phyloP scores from a whole-genome alignment of 176 grass and related monocot species.

The Neostapfia colusana region DNA sequence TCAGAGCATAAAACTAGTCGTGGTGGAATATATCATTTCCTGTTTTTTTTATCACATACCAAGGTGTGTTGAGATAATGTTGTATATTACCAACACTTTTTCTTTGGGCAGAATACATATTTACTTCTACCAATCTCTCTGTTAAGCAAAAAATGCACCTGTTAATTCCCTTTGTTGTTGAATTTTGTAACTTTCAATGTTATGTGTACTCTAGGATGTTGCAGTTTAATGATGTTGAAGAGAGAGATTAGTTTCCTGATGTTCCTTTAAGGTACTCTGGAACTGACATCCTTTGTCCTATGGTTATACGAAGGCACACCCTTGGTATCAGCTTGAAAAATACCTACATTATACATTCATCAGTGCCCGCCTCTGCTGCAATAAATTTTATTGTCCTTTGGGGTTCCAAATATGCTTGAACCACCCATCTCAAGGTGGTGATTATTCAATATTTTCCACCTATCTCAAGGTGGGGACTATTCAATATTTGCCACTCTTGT shows the following conservation, averaged over 20 bases:
- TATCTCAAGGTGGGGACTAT: too few relatives aligned
- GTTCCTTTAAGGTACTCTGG: not conserved
- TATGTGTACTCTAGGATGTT: not conserved
- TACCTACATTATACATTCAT: not conserved
- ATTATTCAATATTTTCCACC: too few relatives aligned
- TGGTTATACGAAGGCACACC: not conserved
- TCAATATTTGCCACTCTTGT: too few relatives aligned
- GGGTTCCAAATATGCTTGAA: slow-evolving; percentile 22
- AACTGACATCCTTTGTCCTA: not conserved
- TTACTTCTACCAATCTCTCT: not conserved
- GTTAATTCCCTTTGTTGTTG: not conserved
- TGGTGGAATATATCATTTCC: not conserved
- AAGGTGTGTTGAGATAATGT: slow-evolving; percentile 3
- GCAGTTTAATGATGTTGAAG: slow-evolving; percentile 25
- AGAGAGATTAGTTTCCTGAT: slow-evolving; percentile 29
- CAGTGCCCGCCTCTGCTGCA: not conserved
- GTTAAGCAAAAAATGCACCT: slow-evolving; percentile 1
- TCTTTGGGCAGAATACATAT: not conserved
- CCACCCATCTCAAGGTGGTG: not conserved
- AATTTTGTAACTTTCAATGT: not conserved
- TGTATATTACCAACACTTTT: not conserved
- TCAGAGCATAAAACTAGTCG: not conserved
- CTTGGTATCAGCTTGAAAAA: slow-evolving; percentile 11
- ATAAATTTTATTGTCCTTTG: not conserved
- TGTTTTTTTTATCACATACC: too few relatives aligned